These are phyloP conservation scores for Fusarium sp. DNA, from an alignment of 2,329 filamentous ascomycete genomes.

Conservation along the genomic window DNA sequence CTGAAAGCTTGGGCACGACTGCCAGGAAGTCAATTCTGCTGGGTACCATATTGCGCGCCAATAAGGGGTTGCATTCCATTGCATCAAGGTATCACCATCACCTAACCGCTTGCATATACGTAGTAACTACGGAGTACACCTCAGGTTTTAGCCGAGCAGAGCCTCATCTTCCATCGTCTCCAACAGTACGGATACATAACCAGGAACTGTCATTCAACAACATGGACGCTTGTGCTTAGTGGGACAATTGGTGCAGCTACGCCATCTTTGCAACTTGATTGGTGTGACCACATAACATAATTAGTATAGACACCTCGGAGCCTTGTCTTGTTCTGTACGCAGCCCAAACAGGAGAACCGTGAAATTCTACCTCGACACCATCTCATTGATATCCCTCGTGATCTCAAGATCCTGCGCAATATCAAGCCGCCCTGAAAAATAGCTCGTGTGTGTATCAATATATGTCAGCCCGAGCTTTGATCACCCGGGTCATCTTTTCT, in stretches of 20 bases:
- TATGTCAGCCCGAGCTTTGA: background rate
- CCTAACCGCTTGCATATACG: background rate
- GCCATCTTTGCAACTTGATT: background rate
- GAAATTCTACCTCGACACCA: slow-evolving; percentile 8
- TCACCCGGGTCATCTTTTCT: background rate
- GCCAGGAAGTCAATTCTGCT: background rate
- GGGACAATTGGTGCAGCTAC: background rate
- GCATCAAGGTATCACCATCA: no score
- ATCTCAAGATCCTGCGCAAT: slow-evolving; percentile 4
- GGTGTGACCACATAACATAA: background rate
- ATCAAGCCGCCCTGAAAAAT: background rate
- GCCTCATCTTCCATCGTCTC: background rate
- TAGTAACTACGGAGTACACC: no score
- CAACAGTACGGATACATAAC: background rate
- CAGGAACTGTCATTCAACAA: background rate
- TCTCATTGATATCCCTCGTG: slow-evolving; percentile 7
- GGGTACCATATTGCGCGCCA: background rate
- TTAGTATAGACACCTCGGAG: background rate
- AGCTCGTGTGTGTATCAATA: background rate
- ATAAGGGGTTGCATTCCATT: background rate
- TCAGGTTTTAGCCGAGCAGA: background rate
- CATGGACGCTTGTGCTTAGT: background rate
- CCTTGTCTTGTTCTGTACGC: background rate
- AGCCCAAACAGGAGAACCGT: background rate
- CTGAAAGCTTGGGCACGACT: background rate